Evolutionary conservation across 208 protist genomes (phyloP).

Genomic region (Trypanosomatidae sp.): DNA sequence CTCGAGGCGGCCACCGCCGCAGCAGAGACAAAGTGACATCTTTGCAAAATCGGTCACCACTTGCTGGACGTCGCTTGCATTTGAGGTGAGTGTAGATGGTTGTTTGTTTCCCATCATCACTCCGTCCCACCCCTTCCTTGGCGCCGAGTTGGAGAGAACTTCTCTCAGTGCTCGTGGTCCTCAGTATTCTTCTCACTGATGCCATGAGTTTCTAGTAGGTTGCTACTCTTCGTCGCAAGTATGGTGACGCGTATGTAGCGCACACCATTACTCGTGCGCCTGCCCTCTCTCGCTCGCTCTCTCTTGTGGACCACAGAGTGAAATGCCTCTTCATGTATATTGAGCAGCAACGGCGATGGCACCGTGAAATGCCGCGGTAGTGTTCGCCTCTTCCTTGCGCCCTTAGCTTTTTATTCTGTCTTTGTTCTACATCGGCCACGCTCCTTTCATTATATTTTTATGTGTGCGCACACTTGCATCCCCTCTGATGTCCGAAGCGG

Average conservation of each 20-base stretch:
- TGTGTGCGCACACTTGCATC: neutral
- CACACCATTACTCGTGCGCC: neutral
- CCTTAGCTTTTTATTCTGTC: neutral
- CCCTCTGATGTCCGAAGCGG: neutral
- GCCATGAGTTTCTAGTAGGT: neutral
- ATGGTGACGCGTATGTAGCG: neutral
- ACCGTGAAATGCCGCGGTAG: neutral
- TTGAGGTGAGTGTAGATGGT: neutral
- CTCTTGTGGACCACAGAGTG: neutral
- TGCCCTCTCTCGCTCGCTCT: neutral
- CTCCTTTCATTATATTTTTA: neutral
- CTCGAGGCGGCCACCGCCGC: conserved; percentile 21
- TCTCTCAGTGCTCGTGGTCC: neutral
- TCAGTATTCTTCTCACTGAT: neutral
- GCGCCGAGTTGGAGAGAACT: neutral
- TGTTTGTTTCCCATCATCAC: neutral
- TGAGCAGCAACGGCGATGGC: neutral
- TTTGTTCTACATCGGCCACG: neutral
- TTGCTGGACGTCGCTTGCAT: neutral
- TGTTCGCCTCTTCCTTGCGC: neutral
- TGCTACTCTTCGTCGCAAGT: neutral
- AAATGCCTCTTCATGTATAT: neutral
- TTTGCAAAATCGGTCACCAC: conserved; percentile 5
- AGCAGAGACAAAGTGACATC: conserved; percentile 8
- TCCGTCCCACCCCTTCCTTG: neutral